phyloP scores from a whole-genome alignment of 164 flowering plant genomes.

The Amborella trichopoda region DNA sequence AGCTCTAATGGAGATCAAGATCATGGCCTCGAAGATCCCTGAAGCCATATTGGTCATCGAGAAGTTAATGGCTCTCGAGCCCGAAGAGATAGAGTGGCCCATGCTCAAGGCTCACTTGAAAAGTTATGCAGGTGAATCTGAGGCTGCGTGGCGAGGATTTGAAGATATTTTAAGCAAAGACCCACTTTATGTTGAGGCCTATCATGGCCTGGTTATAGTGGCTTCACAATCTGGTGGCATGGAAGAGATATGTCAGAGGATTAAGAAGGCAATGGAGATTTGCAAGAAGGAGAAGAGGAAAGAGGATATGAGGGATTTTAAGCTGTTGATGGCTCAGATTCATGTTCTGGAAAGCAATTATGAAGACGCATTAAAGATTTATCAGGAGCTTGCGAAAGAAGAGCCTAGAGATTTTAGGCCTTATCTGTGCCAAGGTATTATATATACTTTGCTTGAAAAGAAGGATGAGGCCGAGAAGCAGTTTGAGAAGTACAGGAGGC shows the following conservation, averaged over 20 bases:
- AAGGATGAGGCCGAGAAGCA: conserved; percentile 67
- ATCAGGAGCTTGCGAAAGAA: conserved; percentile 68
- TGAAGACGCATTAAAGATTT: conserved; percentile 62
- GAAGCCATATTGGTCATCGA: conserved; percentile 48
- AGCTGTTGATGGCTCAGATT: conserved; percentile 67
- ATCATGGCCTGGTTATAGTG: conserved; percentile 63
- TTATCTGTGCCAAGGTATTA: conserved; percentile 77
- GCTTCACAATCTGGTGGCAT: conserved; percentile 20
- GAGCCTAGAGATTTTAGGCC: conserved; percentile 93
- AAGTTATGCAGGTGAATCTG: conserved; percentile 36
- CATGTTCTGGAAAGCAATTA: conserved; percentile 49
- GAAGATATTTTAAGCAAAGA: conserved; percentile 52
- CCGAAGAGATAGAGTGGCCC: conserved; percentile 54
- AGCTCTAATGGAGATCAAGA: conserved; percentile 50
- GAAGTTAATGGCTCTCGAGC: conserved; percentile 48
- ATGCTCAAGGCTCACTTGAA: conserved; percentile 44
- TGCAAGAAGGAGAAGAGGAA: conserved; percentile 44
- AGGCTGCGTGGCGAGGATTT: conserved; percentile 36
- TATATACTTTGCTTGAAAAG: conserved; percentile 63
- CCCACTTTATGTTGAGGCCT: conserved; percentile 68
- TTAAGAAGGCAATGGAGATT: conserved; percentile 39
- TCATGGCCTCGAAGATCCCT: conserved; percentile 35
- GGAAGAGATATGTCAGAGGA: conserved; percentile 32
- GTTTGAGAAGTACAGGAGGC: conserved; percentile 58
- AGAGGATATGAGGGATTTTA: conserved; percentile 56